A percentile compares a stretch with the other conserved stretches of the same genome.
Evolutionary conservation across 495 filamentous ascomycete species (phyloP).

Genomic region (Lasiosphaeriaceae sp.): DNA sequence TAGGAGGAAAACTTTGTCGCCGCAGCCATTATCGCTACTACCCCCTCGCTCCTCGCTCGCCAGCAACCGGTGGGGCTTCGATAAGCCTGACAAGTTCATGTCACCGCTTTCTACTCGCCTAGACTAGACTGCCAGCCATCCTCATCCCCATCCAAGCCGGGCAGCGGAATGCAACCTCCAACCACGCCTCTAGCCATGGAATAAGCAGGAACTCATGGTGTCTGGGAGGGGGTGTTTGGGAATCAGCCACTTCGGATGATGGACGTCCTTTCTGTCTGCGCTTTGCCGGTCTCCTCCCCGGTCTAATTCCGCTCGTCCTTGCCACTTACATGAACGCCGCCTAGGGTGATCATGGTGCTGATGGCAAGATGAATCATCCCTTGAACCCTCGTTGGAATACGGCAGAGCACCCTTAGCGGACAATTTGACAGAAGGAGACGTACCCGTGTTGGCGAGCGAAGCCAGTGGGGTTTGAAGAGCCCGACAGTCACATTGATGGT

Average conservation of each 20-base stretch:
- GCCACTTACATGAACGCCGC: neutral
- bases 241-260: neutral
- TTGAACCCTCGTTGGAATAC: neutral
- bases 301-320: neutral
- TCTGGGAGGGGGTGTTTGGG: neutral
- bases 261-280: neutral
- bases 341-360: neutral
- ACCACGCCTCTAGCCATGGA: neutral
- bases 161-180: conserved; percentile 17
- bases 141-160: neutral
- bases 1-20: conserved; percentile 18
- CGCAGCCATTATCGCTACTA: conserved; percentile 6
- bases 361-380: neutral
- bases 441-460: neutral
- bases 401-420: neutral
- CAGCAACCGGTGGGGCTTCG: neutral
- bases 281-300: neutral
- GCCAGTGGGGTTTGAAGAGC: neutral
- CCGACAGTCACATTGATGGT: conserved; percentile 3
- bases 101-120: neutral
- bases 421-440: neutral
- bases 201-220: neutral
- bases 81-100: neutral
- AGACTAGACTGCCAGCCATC: neutral
- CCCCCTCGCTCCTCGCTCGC: neutral